These are phyloP conservation scores for Candida silvicultrix DNA, from an alignment of 805 yeast species.

Conservation along the genomic window DNA sequence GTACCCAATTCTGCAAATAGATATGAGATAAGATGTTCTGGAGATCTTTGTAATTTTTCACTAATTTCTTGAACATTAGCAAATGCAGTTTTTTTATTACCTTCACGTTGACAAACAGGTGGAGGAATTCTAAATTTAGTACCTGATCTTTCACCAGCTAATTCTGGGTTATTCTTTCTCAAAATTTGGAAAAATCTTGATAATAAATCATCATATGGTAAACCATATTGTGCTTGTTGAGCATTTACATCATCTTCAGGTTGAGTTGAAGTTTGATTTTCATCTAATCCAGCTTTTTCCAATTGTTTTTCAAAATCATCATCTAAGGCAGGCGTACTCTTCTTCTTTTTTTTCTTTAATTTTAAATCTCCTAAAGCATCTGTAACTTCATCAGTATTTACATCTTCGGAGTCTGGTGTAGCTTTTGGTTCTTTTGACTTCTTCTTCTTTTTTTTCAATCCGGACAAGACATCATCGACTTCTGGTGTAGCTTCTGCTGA, in stretches of 20 bases:
- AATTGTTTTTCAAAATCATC: slow-evolving; percentile 85
- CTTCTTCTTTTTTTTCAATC: slow-evolving; percentile 84
- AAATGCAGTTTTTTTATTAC: slow-evolving; percentile 91
- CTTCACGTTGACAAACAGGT: slow-evolving; percentile 95
- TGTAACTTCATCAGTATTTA: slow-evolving; percentile 36
- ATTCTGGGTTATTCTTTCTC: slow-evolving; percentile 93
- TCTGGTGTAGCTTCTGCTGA: slow-evolving; percentile 35
- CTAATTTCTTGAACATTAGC: slow-evolving; percentile 95
- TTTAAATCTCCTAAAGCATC: slow-evolving; percentile 66
- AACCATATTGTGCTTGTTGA: slow-evolving; percentile 42
- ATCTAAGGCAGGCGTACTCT: slow-evolving; percentile 49
- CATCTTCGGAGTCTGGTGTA: slow-evolving; percentile 28
- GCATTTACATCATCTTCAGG: slow-evolving; percentile 23
- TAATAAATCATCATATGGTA: slow-evolving; percentile 72
- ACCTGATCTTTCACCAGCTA: slow-evolving; percentile 93
- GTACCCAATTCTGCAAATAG: slow-evolving; percentile 99
- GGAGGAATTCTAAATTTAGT: slow-evolving; percentile 96
- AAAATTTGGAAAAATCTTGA: slow-evolving; percentile 81
- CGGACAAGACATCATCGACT: slow-evolving; percentile 64
- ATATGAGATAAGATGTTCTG: slow-evolving; percentile 95
- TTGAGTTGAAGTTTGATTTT: slow-evolving; percentile 9
- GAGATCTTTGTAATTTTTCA: slow-evolving; percentile 89
- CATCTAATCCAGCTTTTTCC: slow-evolving; percentile 78
- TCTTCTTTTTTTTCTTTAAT: slow-evolving; percentile 81
- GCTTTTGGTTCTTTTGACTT: slow-evolving; percentile 40